Evolutionary conservation across 257 asterid species (phyloP).

Genomic region (Gentiana dahurica): DNA sequence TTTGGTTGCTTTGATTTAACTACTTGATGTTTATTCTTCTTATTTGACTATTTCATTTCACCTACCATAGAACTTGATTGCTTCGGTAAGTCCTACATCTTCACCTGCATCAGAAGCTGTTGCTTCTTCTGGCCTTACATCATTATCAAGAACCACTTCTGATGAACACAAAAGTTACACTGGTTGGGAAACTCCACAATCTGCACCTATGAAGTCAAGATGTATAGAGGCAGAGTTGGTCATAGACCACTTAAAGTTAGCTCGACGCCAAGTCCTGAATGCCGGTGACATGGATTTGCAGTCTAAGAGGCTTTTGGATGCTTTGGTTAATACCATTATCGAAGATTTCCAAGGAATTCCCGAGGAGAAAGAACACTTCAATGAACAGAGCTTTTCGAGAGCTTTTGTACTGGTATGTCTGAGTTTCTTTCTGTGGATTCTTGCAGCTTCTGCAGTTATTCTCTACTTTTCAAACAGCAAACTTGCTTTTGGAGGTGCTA

Average conservation of each 20-base stretch:
- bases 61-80: constrained; percentile 20
- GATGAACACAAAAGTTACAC: constrained; percentile 6
- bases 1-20: no score
- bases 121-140: constrained; percentile 25
- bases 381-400: constrained; percentile 20
- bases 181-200: constrained; percentile 5
- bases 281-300: constrained; percentile 27
- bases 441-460: constrained; percentile 17
- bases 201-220: constrained; percentile 10
- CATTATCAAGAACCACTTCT: constrained; percentile 23
- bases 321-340: constrained; percentile 22
- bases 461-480: constrained; percentile 12
- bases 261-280: constrained; percentile 30
- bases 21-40: no score
- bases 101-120: constrained; percentile 16
- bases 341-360: constrained; percentile 30
- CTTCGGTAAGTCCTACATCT: constrained; percentile 16
- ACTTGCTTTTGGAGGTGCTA: constrained; percentile 13
- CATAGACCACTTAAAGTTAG: constrained; percentile 40
- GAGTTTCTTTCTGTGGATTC: constrained; percentile 27
- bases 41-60: background rate
- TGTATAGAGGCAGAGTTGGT: constrained; percentile 31
- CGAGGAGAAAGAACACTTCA: constrained; percentile 31
- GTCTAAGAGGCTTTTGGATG: constrained; percentile 48
- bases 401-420: constrained; percentile 15